Conservation (phyloP, 2,329 filamentous ascomycete species). For the Cladosporium halotolerans region DNA sequence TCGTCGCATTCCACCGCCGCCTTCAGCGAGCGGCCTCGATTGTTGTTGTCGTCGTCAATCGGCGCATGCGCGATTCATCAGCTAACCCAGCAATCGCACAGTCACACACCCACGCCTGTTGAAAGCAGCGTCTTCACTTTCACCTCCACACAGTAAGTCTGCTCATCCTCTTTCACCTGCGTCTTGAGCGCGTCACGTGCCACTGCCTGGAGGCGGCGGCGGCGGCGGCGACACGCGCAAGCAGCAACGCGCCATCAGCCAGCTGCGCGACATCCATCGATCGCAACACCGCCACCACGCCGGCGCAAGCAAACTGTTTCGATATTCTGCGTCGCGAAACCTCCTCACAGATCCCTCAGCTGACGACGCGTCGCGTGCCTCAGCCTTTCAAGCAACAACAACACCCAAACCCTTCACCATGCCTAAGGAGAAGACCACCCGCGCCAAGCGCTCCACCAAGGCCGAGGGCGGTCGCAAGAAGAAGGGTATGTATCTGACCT, state of each 20-base stretch:
- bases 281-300: slow-evolving; percentile 8
- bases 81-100: slow-evolving; percentile 6
- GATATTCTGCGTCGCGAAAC: slow-evolving; percentile 1
- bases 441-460: slow-evolving; percentile 39
- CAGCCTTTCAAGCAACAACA: slow-evolving; percentile 1
- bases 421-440: slow-evolving; percentile 62
- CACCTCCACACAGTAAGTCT: slow-evolving; percentile 3
- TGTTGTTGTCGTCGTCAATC: slow-evolving; percentile 9
- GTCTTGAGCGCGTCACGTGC: slow-evolving; percentile 1
- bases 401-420: slow-evolving; percentile 41
- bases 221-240: not conserved
- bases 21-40: not conserved
- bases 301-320: not conserved
- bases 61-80: slow-evolving; percentile 7
- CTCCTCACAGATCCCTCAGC: not conserved
- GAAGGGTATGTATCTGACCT: slow-evolving; percentile 52
- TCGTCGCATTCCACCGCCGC: slow-evolving; percentile 10
- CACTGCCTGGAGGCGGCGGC: not conserved
- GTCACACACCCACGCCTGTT: slow-evolving; percentile 9
- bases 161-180: slow-evolving; percentile 2
- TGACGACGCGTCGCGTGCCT: slow-evolving; percentile 8
- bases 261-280: slow-evolving; percentile 4
- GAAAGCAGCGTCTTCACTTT: slow-evolving; percentile 2
- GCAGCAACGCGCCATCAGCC: slow-evolving; percentile 6
- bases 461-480: slow-evolving; percentile 58